Evolutionary conservation across 169 alveolate genomes (phyloP).

Genomic region (Plasmodium coatneyi): DNA sequence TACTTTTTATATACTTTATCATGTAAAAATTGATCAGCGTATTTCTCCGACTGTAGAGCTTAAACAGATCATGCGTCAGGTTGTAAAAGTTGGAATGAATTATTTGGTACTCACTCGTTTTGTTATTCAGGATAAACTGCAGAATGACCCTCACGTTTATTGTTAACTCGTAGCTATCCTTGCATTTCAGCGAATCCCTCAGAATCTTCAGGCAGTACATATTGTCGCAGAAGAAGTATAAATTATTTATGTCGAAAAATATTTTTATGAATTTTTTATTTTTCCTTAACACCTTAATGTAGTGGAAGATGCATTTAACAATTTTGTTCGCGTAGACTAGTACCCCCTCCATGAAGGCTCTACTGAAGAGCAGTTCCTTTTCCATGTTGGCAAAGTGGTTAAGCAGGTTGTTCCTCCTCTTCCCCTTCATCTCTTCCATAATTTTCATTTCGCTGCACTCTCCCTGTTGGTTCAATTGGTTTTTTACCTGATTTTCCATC

Average conservation of each 20-base stretch:
- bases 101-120: slow-evolving; percentile 39
- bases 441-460: background rate
- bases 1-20: slow-evolving; percentile 10
- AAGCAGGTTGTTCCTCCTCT: background rate
- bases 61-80: slow-evolving; percentile 52
- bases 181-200: slow-evolving; percentile 8
- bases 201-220: slow-evolving; percentile 15
- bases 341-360: background rate
- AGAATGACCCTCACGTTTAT: slow-evolving; percentile 37
- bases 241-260: slow-evolving; percentile 53
- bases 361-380: slow-evolving; percentile 12
- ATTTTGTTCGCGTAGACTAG: background rate
- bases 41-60: slow-evolving; percentile 20
- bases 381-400: background rate
- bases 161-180: slow-evolving; percentile 24
- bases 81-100: slow-evolving; percentile 39
- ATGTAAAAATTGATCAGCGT: slow-evolving; percentile 35
- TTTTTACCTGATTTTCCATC: too few species aligned
- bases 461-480: background rate
- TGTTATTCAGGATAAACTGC: slow-evolving; percentile 26
- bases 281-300: slow-evolving; percentile 38
- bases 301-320: slow-evolving; percentile 20
- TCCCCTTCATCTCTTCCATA: background rate
- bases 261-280: slow-evolving; percentile 39
- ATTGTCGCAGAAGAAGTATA: slow-evolving; percentile 49